Base-by-base conservation (phyloP, 768 basidiomycete species). In the Chalciporus pseudorubinellus region DNA sequence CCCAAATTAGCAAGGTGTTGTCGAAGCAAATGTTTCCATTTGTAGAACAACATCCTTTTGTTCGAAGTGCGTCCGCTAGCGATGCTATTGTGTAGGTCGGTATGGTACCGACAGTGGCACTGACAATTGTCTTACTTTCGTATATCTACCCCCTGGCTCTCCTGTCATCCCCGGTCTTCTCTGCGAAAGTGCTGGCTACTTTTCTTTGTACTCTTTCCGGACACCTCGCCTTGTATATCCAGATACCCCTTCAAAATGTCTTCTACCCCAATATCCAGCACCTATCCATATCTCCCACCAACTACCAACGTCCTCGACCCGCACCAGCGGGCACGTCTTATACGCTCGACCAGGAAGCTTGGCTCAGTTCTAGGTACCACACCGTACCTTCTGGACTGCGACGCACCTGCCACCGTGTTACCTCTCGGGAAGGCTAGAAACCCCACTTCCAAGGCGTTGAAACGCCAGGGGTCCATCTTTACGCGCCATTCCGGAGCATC, bases 291-390 rank as follows among this genome's bases (percentile, higher is more conserved):
- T 22, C 72, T 63, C 13, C 72, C 72, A 4, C 69, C 71, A 4
- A 73, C 72, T n/a, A 61, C 60, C 24, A 73, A 73, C 36, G 48
- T 26, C 26, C 68, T 74, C 26, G 52, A 65, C 20, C 49, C 66
- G 0, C 56, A 63, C 29, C 64, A 72, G 36, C 72, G 72, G 22
- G 49, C 59, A 2, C 70, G 68, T 40, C 73, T 73, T 18, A 55
- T 73, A 13, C 72, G 72, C 29, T 70, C 72, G 3, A 69, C 72
- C 10, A 67, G 69, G 51, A 73, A 73, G 46, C 58, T 74, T 21
- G 68, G 63, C 34, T 59, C 70, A 5, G 51, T 73, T 39, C 63
- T 73, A 47, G 72, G 72, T 52, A 65, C 70, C 10, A 73, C 73
- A 20, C 72, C 72, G 0, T 64, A 44, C 47, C 60, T 73, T 8